phyloP scores from a whole-genome alignment of 768 basidiomycete genomes.

The Mycena epipterygia region DNA sequence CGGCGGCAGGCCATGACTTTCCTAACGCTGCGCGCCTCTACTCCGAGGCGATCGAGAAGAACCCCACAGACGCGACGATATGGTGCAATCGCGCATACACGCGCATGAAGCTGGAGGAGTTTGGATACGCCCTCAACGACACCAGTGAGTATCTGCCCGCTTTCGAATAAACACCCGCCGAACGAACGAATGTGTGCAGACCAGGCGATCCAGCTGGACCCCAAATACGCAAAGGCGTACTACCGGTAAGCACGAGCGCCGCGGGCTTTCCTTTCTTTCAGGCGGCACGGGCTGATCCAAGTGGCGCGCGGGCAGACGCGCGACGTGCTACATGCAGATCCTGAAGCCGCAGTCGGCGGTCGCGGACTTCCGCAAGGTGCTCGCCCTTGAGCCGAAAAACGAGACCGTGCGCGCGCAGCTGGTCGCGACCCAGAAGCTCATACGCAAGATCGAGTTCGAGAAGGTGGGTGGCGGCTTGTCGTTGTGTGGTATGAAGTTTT shows the following conservation, averaged over 20 bases:
- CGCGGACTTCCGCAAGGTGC: conserved; percentile 87
- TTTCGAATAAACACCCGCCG: not conserved
- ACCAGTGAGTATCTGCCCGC: conserved; percentile 72
- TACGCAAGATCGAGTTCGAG: conserved; percentile 92
- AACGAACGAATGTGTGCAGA: conserved; percentile 54
- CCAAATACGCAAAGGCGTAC: conserved; percentile 91
- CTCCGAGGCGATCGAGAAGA: conserved; percentile 85
- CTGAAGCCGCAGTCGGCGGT: conserved; percentile 90
- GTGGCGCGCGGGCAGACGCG: conserved; percentile 71
- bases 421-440: conserved; percentile 90
- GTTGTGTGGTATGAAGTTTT: not conserved
- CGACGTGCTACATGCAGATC: conserved; percentile 91
- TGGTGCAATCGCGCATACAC: conserved; percentile 97
- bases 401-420: conserved; percentile 84
- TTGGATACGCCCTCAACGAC: conserved; percentile 92
- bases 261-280: not conserved
- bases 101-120: conserved; percentile 93
- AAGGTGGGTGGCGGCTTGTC: conserved; percentile 65
- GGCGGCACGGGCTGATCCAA: not conserved
- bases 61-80: conserved; percentile 89
- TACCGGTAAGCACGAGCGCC: conserved; percentile 69
- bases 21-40: conserved; percentile 83
- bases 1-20: conserved; percentile 76
- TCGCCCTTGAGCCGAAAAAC: conserved; percentile 90
- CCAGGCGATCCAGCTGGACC: conserved; percentile 89